A percentile compares a stretch with the other conserved stretches of the same genome.
These are phyloP conservation scores for Nicotiana obtusifolia DNA, from an alignment of 257 asterid genomes.

Conservation along the genomic window DNA sequence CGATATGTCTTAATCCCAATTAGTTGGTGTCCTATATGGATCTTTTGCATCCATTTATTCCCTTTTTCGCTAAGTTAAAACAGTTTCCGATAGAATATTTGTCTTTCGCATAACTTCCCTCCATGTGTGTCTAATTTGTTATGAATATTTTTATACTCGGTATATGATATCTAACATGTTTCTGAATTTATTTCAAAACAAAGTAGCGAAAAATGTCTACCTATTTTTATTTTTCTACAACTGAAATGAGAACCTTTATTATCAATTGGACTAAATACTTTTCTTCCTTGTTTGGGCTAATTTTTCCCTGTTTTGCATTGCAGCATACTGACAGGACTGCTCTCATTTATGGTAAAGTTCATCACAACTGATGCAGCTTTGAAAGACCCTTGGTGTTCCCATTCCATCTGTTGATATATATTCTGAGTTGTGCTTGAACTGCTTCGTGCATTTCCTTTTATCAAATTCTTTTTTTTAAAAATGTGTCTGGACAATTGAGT, in stretches of 20 bases:
- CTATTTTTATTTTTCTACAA: neutral
- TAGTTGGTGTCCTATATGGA: neutral
- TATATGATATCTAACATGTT: neutral
- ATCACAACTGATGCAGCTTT: neutral
- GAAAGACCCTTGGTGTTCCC: neutral
- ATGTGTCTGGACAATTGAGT: neutral
- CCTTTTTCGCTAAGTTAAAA: neutral
- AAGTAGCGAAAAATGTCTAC: neutral
- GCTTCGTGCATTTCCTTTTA: neutral
- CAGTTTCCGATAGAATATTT: neutral
- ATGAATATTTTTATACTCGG: neutral
- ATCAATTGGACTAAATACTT: neutral
- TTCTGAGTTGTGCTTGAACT: neutral
- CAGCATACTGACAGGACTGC: slow-evolving; percentile 96
- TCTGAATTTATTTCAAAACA: neutral
- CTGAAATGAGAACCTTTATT: neutral
- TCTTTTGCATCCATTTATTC: neutral
- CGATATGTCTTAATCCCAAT: neutral
- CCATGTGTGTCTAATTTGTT: neutral
- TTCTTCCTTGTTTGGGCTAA: slow-evolving; percentile 26
- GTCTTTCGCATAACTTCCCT: neutral
- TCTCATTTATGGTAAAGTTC: slow-evolving; percentile 92
- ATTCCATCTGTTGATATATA: neutral
- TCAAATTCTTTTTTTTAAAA: neutral
- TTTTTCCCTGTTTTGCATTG: slow-evolving; percentile 29